Base-by-base conservation (phyloP, 495 filamentous ascomycete genomes). In the Geopyxis carbonaria region DNA sequence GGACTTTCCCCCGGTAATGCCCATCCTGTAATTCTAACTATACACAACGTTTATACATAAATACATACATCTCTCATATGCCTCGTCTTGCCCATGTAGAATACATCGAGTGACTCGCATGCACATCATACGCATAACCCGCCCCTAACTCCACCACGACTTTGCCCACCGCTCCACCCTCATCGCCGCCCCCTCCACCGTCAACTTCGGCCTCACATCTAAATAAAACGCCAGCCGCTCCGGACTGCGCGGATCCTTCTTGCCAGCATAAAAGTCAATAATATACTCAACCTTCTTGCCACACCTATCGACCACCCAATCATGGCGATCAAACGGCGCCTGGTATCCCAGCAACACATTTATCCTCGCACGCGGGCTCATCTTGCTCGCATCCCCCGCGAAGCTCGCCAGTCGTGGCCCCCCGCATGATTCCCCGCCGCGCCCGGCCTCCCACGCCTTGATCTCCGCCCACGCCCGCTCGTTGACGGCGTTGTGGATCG, bases 401-500 rank as follows among this genome's bases (percentile, higher is more conserved):
- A 94, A 94, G n/a, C 75, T 78, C 40, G 78, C 75, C 36, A 97
- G 61, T 31, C 70, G 70, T 9, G 89, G 89, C 1, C 89, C 89
- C 37, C 71, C 80, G 45, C 86, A 93, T 60, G 57, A 48, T 51
- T 72, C 48, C 49, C 60, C 46, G 39, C 73, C 55, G 58, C 68
- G 72, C 0, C 71, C 74, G 20, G 60, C 63, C 61, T 97, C 89
- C 89, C 89, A 95, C 24, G 65, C 64, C 43, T 78, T 67, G 39
- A 89, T 89, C 63, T 86, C 76, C 38, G 69, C 63, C 81, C 81
- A 89, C 2, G 81, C 81, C 34, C 79, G 69, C 65, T 89, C 81
- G 61, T 87, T 89, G 53, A 97, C 89, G 36, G 89, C 89, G 58
- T 97, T 97, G 59, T 97, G 89, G 55, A 97, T 94, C 1, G 89